Conservation (phyloP, 305 asterid genomes). For the Withania somnifera region DNA sequence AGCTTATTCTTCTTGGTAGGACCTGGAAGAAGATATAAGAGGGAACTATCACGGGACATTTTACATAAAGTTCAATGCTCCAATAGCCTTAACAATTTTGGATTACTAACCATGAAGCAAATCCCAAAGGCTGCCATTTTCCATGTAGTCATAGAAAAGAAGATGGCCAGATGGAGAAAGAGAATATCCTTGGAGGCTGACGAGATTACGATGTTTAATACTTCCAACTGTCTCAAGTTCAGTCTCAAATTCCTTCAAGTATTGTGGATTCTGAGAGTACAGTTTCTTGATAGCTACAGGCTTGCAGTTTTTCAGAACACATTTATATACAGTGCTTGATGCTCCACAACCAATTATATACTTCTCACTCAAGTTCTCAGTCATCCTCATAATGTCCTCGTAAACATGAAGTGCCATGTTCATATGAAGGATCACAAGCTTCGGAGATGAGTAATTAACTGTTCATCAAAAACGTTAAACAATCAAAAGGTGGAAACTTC, state of each 20-base stretch:
- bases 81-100: background rate
- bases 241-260: conserved; percentile 82
- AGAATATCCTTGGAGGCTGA: conserved; percentile 87
- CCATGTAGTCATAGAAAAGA: conserved; percentile 93
- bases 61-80: background rate
- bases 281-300: conserved; percentile 95
- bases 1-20: conserved; percentile 60
- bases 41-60: background rate
- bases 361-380: conserved; percentile 89
- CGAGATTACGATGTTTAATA: conserved; percentile 90
- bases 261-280: conserved; percentile 68
- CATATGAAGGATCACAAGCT: conserved; percentile 93
- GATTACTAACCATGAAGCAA: conserved; percentile 65
- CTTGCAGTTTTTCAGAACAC: conserved; percentile 82
- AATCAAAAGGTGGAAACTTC: background rate
- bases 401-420: conserved; percentile 96
- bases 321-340: conserved; percentile 90
- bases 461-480: background rate
- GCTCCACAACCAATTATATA: conserved; percentile 86
- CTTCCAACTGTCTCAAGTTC: conserved; percentile 90
- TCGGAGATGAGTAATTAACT: conserved; percentile 34
- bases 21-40: conserved; percentile 28
- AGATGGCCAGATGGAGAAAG: conserved; percentile 79
- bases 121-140: conserved; percentile 98
- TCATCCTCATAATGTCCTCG: conserved; percentile 96